phyloP scores from a whole-genome alignment of 2,329 filamentous ascomycete species.

The Lojkania enalia region DNA sequence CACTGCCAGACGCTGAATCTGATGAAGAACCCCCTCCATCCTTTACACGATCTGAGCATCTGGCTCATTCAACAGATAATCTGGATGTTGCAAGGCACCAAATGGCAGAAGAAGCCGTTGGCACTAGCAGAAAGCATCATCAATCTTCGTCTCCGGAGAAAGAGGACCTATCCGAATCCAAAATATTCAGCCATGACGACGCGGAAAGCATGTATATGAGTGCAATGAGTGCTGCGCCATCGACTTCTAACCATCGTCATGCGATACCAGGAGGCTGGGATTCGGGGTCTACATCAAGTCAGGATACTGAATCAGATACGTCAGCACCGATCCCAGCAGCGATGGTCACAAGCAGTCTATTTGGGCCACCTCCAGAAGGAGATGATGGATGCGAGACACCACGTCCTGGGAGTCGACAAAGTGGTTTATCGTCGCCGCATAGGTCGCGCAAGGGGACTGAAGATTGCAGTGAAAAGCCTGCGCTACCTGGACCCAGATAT shows the following conservation, averaged over 20 bases:
- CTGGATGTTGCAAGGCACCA: conserved; percentile 19
- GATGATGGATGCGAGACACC: conserved; percentile 47
- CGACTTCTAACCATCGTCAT: conserved; percentile 17
- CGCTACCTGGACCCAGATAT: background rate
- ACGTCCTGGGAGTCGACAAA: conserved; percentile 40
- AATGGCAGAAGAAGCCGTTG: conserved; percentile 7
- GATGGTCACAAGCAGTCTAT: conserved; percentile 37
- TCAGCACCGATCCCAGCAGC: conserved; percentile 32
- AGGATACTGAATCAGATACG: conserved; percentile 29
- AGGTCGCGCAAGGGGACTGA: background rate
- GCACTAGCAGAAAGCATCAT: background rate
- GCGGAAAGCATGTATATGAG: conserved; percentile 89
- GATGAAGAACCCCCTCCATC: conserved; percentile 1
- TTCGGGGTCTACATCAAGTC: conserved; percentile 38
- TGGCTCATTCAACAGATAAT: conserved; percentile 18
- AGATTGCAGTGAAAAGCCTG: background rate
- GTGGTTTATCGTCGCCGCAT: conserved; percentile 21
- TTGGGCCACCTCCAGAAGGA: conserved; percentile 28
- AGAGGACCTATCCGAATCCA: conserved; percentile 55
- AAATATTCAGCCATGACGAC: conserved; percentile 76
- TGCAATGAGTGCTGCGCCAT: conserved; percentile 54
- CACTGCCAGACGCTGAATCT: background rate
- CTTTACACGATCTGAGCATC: background rate
- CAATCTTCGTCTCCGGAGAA: conserved; percentile 7
- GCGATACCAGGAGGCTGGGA: conserved; percentile 51